Percentiles rank a stretch among this genome's conserved stretches.
These are phyloP conservation scores for Penicillium longicatenatum DNA, from an alignment of 495 filamentous ascomycete genomes.

Conservation along the genomic window DNA sequence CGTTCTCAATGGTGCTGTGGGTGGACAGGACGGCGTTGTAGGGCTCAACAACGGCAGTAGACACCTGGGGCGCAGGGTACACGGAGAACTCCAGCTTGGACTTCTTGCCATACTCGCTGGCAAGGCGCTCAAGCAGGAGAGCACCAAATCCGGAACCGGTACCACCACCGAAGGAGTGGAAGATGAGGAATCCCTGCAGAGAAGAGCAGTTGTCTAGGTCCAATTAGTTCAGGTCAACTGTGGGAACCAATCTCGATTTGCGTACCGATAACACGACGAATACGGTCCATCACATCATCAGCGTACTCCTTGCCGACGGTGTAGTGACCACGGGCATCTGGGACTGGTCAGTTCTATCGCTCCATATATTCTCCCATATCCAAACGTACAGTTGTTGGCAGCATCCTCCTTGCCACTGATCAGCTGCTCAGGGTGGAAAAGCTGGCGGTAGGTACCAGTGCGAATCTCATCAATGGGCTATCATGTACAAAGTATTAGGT, in stretches of 20 bases:
- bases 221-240: slow-evolving; percentile 18
- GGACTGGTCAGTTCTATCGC: slow-evolving; percentile 26
- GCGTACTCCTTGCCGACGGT: slow-evolving; percentile 91
- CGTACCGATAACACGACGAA: slow-evolving; percentile 79
- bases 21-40: slow-evolving; percentile 92
- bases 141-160: slow-evolving; percentile 91
- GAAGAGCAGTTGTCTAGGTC: slow-evolving; percentile 83
- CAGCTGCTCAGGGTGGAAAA: slow-evolving; percentile 87
- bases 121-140: slow-evolving; percentile 82
- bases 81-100: slow-evolving; percentile 92
- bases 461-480: slow-evolving; percentile 89
- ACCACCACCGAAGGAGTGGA: slow-evolving; percentile 93
- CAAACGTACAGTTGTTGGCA: slow-evolving; percentile 75
- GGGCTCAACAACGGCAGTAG: slow-evolving; percentile 87
- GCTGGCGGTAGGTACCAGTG: slow-evolving; percentile 76
- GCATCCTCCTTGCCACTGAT: slow-evolving; percentile 94
- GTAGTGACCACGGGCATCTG: slow-evolving; percentile 89
- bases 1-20: slow-evolving; percentile 92
- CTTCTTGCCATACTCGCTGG: slow-evolving; percentile 91
- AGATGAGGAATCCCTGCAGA: slow-evolving; percentile 89
- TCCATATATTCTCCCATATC: neutral
- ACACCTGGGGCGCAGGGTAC: slow-evolving; percentile 83
- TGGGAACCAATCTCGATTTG: slow-evolving; percentile 5
- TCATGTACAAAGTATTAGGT: neutral
- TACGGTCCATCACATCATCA: slow-evolving; percentile 78